These are phyloP conservation scores for Cladosporium cucumerinum DNA, from an alignment of 2,329 filamentous ascomycete genomes.

Conservation along the genomic window DNA sequence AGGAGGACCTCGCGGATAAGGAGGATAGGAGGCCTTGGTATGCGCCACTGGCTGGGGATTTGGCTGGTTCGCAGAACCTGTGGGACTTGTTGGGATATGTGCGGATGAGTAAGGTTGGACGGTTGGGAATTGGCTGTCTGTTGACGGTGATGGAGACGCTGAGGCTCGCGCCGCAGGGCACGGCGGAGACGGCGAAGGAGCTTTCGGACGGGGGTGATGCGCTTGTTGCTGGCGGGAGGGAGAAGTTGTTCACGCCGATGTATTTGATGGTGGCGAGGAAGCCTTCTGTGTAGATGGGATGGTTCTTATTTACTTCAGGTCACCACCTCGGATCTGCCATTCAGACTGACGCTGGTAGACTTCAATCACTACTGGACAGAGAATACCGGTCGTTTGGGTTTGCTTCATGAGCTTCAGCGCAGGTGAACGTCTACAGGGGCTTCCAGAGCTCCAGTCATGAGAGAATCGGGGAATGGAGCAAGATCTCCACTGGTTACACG, in stretches of 20 bases:
- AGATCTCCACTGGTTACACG: no score
- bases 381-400: no score
- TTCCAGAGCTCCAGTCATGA: no score
- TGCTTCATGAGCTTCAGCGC: no score
- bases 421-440: no score
- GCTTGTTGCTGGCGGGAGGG: conserved; percentile 50
- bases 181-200: conserved; percentile 12
- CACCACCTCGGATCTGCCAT: no score
- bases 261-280: conserved; percentile 92
- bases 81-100: conserved; percentile 2
- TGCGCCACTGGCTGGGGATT: conserved; percentile 20
- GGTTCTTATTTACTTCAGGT: no score
- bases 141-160: not conserved
- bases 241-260: conserved; percentile 93
- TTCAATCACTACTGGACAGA: no score
- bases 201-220: conserved; percentile 67
- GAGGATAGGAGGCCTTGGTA: conserved; percentile 26
- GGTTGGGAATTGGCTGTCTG: not conserved
- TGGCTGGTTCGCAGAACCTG: not conserved
- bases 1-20: conserved; percentile 29
- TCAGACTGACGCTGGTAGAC: no score
- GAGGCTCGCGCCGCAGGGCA: not conserved
- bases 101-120: conserved; percentile 3
- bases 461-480: no score
- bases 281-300: conserved; percentile 43